Evolutionary conservation across 768 basidiomycete species (phyloP).

Genomic region (Psilocybe azurescens): DNA sequence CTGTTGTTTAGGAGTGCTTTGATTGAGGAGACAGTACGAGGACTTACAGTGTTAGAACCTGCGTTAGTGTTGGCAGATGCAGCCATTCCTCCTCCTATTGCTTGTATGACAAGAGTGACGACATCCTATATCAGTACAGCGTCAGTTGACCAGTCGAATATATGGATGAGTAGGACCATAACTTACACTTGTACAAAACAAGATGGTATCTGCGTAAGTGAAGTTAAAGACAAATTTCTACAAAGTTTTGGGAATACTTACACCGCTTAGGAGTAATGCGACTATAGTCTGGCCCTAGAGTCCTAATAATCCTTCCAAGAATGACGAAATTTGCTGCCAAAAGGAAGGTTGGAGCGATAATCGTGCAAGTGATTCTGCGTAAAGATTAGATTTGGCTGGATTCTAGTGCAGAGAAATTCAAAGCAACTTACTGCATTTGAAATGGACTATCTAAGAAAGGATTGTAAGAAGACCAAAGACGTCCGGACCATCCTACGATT

Average conservation of each 20-base stretch:
- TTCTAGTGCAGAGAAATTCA: background rate
- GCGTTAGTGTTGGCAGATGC: no score
- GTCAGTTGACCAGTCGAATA: no score
- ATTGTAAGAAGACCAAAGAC: slow-evolving; percentile 54
- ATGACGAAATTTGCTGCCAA: slow-evolving; percentile 63
- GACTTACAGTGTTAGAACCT: no score
- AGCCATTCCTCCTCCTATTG: no score
- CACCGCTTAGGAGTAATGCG: slow-evolving; percentile 48
- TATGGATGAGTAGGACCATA: no score
- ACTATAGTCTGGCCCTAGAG: slow-evolving; percentile 53
- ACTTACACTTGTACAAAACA: slow-evolving; percentile 42
- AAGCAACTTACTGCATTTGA: slow-evolving; percentile 43
- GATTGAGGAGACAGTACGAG: no score
- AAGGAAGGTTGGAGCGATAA: slow-evolving; percentile 61
- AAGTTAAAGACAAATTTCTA: no score
- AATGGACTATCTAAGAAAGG: slow-evolving; percentile 32
- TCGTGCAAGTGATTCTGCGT: slow-evolving; percentile 45
- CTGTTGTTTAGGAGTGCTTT: no score
- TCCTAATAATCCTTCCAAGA: slow-evolving; percentile 49
- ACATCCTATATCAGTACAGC: no score
- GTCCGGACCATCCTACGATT: slow-evolving; percentile 57
- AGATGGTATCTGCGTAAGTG: slow-evolving; percentile 23
- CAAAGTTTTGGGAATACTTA: background rate
- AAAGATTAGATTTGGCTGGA: background rate
- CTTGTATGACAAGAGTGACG: background rate